These are phyloP conservation scores for Periconia sp. DNA, from an alignment of 2,329 filamentous ascomycete species.

Conservation along the genomic window DNA sequence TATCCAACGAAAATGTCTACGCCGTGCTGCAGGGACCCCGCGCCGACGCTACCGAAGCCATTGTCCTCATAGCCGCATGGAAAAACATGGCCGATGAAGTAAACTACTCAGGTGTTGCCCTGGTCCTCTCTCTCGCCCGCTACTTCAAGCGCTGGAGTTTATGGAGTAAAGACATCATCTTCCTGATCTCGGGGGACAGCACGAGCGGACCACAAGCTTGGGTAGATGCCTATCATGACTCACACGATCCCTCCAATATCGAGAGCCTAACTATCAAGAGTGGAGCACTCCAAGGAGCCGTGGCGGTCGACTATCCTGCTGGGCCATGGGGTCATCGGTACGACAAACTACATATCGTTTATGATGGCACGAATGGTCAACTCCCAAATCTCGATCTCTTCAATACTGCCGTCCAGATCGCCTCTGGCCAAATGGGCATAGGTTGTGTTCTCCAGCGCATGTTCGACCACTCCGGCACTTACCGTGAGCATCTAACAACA, in stretches of 20 bases:
- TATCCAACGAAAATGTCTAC: conserved; percentile 88
- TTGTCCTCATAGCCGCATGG: conserved; percentile 91
- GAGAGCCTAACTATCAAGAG: conserved; percentile 85
- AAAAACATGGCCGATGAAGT: conserved; percentile 77
- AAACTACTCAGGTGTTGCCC: conserved; percentile 85
- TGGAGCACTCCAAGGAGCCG: conserved; percentile 87
- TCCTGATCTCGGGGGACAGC: conserved; percentile 87
- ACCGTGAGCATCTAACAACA: conserved; percentile 80
- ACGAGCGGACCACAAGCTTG: conserved; percentile 91
- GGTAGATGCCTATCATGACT: conserved; percentile 97
- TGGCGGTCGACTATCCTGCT: conserved; percentile 88
- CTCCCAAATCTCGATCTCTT: conserved; percentile 94
- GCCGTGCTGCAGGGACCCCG: conserved; percentile 91
- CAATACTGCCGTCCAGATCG: conserved; percentile 89
- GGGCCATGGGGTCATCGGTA: conserved; percentile 76
- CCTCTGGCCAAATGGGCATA: conserved; percentile 90
- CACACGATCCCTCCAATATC: conserved; percentile 74
- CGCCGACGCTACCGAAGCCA: conserved; percentile 95
- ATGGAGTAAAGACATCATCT: conserved; percentile 98
- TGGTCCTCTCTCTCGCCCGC: conserved; percentile 84
- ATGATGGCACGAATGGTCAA: conserved; percentile 95
- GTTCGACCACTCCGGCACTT: conserved; percentile 77
- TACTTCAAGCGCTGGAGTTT: conserved; percentile 98
- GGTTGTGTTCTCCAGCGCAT: conserved; percentile 83
- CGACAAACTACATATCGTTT: conserved; percentile 86